These are phyloP conservation scores for Penicillium canescens DNA, from an alignment of 495 filamentous ascomycete genomes.

Conservation along the genomic window DNA sequence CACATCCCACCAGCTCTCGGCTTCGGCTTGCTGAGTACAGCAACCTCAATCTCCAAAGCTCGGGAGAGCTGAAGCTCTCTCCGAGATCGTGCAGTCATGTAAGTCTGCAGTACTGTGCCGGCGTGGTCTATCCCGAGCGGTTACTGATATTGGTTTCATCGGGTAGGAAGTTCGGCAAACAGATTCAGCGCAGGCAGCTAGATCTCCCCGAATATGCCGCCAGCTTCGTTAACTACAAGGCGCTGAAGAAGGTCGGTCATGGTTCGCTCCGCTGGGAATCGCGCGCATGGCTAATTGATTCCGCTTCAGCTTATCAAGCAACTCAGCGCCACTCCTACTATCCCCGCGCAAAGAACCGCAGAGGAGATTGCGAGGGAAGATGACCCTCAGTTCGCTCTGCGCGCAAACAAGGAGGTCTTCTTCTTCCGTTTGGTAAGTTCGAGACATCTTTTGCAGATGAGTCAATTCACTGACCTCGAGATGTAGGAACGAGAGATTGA, in stretches of 20 bases:
- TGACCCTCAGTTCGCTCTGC: conserved; percentile 87
- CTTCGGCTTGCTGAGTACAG: conserved; percentile 1
- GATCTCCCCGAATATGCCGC: conserved; percentile 99
- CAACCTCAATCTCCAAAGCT: conserved; percentile 13
- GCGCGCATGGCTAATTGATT: conserved; percentile 15
- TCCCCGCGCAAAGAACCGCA: conserved; percentile 69
- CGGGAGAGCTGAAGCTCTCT: conserved; percentile 21
- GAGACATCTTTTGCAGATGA: background rate
- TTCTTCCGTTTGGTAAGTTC: conserved; percentile 88
- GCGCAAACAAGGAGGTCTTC: conserved; percentile 97
- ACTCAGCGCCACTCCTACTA: conserved; percentile 83
- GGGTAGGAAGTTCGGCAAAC: conserved; percentile 97
- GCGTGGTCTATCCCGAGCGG: background rate
- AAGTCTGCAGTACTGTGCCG: conserved; percentile 4
- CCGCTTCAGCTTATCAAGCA: conserved; percentile 89
- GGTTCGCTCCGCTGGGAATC: background rate
- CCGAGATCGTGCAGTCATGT: conserved; percentile 34
- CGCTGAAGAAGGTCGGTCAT: conserved; percentile 82
- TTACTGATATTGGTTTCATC: conserved; percentile 1
- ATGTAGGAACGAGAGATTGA: conserved; percentile 93
- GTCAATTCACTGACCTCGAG: background rate
- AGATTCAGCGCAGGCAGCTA: conserved; percentile 97
- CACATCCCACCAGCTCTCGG: background rate
- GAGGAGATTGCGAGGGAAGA: conserved; percentile 44
- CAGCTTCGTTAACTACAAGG: conserved; percentile 99